Evolutionary conservation across 164 flowering plant genomes (phyloP).

Genomic region (Echeveria elegans): DNA sequence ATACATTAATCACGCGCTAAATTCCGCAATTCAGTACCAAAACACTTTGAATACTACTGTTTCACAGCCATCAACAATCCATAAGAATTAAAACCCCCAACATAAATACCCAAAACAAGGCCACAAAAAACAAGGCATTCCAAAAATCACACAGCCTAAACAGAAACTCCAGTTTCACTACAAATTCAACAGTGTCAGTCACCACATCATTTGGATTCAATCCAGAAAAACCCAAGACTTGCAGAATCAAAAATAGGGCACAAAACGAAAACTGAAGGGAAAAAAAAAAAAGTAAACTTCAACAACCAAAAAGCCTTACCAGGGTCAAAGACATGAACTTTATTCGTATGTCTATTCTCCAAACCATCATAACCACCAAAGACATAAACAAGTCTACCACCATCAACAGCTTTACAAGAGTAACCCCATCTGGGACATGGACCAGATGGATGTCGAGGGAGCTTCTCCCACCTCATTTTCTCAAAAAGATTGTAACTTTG

Average conservation of each 20-base stretch:
- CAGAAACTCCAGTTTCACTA: too few relatives aligned
- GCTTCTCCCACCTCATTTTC: constrained; percentile 54
- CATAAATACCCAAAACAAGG: too few relatives aligned
- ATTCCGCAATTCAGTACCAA: too few relatives aligned
- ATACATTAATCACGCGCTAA: too few relatives aligned
- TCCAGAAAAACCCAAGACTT: background rate
- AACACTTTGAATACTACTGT: too few relatives aligned
- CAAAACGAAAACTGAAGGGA: background rate
- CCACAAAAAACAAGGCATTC: too few relatives aligned
- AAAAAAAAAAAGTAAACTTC: background rate
- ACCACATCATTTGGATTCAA: background rate
- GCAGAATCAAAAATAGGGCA: background rate
- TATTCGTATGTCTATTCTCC: constrained; percentile 79
- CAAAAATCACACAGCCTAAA: too few relatives aligned
- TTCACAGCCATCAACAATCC: too few relatives aligned
- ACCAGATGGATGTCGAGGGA: constrained; percentile 21
- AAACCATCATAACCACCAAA: constrained; percentile 92
- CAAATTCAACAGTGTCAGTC: too few relatives aligned
- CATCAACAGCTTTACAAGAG: constrained; percentile 79
- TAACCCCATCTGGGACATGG: constrained; percentile 98
- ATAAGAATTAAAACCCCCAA: too few relatives aligned
- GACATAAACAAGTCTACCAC: constrained; percentile 70
- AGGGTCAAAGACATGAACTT: constrained; percentile 83
- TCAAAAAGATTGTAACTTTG: background rate
- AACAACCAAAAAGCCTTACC: constrained; percentile 20